Percentiles rank a stretch among this genome's conserved stretches.
These are phyloP conservation scores for Metroxylon sagu DNA, from an alignment of 176 grass and related monocot genomes.

Conservation along the genomic window DNA sequence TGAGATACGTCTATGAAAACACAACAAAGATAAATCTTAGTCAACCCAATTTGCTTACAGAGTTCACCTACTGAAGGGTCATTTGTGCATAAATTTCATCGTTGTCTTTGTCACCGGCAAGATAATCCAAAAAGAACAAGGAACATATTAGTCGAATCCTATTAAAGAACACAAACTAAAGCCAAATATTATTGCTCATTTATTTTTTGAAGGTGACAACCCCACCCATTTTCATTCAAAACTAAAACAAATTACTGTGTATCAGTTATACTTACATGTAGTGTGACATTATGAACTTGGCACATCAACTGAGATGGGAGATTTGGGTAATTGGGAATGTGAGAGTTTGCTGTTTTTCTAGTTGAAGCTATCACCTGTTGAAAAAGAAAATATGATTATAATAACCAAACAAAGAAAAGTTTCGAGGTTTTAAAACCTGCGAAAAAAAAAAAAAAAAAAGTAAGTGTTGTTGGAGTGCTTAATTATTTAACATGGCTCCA, in stretches of 20 bases:
- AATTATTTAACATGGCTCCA: too few relatives aligned
- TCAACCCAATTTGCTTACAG: conserved; percentile 35
- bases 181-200: too few relatives aligned
- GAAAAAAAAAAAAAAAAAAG: too few relatives aligned
- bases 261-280: conserved; percentile 50
- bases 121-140: neutral
- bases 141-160: neutral
- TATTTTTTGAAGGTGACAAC: too few relatives aligned
- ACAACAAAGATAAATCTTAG: too few relatives aligned
- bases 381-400: conserved; percentile 2
- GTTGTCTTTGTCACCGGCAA: conserved; percentile 80
- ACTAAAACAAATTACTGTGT: too few relatives aligned
- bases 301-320: conserved; percentile 88
- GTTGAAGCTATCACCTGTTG: conserved; percentile 79
- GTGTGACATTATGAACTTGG: conserved; percentile 83
- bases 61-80: conserved; percentile 86
- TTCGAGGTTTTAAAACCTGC: too few relatives aligned
- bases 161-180: too few relatives aligned
- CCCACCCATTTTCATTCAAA: too few relatives aligned
- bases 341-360: conserved; percentile 62
- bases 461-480: too few relatives aligned
- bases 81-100: conserved; percentile 96
- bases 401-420: too few relatives aligned
- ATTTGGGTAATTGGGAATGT: conserved; percentile 79
- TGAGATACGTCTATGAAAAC: too few relatives aligned